phyloP scores from a whole-genome alignment of 495 filamentous ascomycete species.

The Neurospora sp. region DNA sequence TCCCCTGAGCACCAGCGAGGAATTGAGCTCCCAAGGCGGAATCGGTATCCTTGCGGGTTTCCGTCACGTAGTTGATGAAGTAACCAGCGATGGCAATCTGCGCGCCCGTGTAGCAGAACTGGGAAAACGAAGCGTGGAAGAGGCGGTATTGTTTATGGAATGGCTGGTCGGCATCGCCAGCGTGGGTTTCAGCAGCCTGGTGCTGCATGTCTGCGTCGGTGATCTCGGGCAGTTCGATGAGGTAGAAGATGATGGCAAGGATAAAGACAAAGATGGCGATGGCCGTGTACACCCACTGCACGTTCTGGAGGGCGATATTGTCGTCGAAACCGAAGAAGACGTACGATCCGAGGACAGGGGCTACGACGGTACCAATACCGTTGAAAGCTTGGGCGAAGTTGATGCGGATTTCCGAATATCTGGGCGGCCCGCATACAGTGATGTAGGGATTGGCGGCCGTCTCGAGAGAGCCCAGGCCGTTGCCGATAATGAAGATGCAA shows the following conservation, averaged over 20 bases:
- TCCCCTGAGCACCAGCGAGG: conserved; percentile 55
- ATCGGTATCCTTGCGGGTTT: conserved; percentile 7
- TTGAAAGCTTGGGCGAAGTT: conserved; percentile 60
- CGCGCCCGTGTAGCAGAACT: conserved; percentile 64
- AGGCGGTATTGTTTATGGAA: conserved; percentile 55
- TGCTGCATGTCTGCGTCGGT: conserved; percentile 62
- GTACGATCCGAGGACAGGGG: conserved; percentile 55
- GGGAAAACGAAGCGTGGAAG: conserved; percentile 54
- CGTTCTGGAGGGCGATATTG: conserved; percentile 40
- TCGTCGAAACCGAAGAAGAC: conserved; percentile 57
- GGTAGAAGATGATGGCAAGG: conserved; percentile 54
- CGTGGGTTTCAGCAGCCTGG: conserved; percentile 35
- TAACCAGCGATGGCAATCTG: conserved; percentile 52
- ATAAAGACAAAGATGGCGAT: conserved; percentile 60
- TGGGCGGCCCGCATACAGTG: conserved; percentile 53
- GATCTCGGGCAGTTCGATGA: conserved; percentile 58
- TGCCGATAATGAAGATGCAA: conserved; percentile 61
- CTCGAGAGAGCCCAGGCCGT: conserved; percentile 58
- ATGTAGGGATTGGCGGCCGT: conserved; percentile 51
- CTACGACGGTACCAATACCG: conserved; percentile 51
- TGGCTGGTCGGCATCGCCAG: conserved; percentile 37
- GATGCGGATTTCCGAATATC: conserved; percentile 59
- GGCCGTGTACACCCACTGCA: conserved; percentile 69
- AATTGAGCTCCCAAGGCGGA: conserved; percentile 34
- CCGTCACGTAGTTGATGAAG: conserved; percentile 35